Base-by-base conservation (phyloP, 805 yeast species). In the Candida quercuum region DNA sequence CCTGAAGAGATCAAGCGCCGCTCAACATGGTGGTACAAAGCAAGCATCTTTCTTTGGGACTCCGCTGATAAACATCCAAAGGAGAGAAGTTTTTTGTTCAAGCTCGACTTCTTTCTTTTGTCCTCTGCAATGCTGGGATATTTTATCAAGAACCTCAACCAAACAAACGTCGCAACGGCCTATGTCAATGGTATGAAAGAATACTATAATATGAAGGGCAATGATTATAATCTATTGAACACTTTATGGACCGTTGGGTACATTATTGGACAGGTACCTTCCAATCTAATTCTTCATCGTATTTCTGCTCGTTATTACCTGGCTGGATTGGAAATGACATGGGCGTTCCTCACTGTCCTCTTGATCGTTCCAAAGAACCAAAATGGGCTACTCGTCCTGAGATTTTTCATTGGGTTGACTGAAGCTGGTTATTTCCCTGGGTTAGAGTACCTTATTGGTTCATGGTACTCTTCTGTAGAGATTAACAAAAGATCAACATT, bases 171-270 rank as follows among this genome's bases (percentile, higher is more conserved):
- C 38, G 74, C 73, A 14, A 39, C 42, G 14, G 42, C 42, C 11
- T 39, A 39, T 28, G 36, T 39, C 18, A 39, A 35, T 32, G 42
- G 42, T 12, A 55, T 69, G 73, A 56, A 61, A 40, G 72, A 69
- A 45, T 56, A 63, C 45, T 65, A 60, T 36, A 38, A 47, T 12
- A 63, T 69, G 66, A 44, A 52, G 28, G 59, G 54, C 15, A 64
- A 63, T 38, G 69, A 72, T 38, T 65, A 62, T 42, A 71, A 72
- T 43, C 66, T 63, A 40, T 45, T 70, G 48, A 49, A 54, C 7
- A 61, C 74, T 1, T 42, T 63, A 25, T 71, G 67, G 66, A 65
- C 75, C 1, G 66, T 66, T 14, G 77, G 77, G 5, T 71, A 71
- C 39, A 62, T 69, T 29, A 48, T 72, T 33, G 75, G 75, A 2